These are phyloP conservation scores for Ustilago cynodontis DNA, from an alignment of 1,284 basidiomycete species.

Conservation along the genomic window DNA sequence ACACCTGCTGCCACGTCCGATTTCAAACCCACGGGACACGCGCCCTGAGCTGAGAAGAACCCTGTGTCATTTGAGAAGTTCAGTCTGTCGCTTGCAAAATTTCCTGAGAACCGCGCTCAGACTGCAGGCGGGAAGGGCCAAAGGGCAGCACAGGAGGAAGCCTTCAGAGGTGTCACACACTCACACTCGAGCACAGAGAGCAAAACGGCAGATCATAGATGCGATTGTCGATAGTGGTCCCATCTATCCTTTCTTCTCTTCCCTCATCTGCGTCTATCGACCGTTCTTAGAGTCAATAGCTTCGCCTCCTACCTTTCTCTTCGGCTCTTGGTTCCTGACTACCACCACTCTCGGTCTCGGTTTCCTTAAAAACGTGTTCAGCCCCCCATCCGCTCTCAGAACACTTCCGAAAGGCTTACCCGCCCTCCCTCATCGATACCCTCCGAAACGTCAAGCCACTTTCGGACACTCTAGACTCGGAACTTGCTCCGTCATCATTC, in stretches of 20 bases:
- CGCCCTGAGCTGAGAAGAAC: neutral
- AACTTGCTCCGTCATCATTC: neutral
- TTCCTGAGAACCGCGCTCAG: slow-evolving; percentile 9
- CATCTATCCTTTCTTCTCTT: slow-evolving; percentile 5
- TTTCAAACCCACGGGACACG: slow-evolving; percentile 21
- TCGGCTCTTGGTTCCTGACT: slow-evolving; percentile 10
- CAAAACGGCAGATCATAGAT: neutral
- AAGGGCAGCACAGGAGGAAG: neutral
- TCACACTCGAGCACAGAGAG: neutral
- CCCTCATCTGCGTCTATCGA: slow-evolving; percentile 30
- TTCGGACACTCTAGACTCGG: neutral
- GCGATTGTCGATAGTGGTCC: neutral
- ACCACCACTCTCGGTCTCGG: slow-evolving; percentile 39
- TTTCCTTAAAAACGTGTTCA: slow-evolving; percentile 6
- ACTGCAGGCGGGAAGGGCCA: slow-evolving; percentile 1
- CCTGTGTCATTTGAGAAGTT: slow-evolving; percentile 3
- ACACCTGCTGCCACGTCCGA: slow-evolving; percentile 1
- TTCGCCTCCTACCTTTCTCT: slow-evolving; percentile 1
- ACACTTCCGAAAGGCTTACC: neutral
- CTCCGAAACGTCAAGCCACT: neutral
- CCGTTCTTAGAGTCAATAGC: slow-evolving; percentile 14
- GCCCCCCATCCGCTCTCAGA: slow-evolving; percentile 9
- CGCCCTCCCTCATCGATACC: slow-evolving; percentile 16
- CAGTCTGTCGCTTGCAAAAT: slow-evolving; percentile 22
- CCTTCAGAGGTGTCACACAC: neutral